These are phyloP conservation scores for Nothophaeocryptopus gaeumannii DNA, from an alignment of 2,329 filamentous ascomycete genomes.

Conservation along the genomic window DNA sequence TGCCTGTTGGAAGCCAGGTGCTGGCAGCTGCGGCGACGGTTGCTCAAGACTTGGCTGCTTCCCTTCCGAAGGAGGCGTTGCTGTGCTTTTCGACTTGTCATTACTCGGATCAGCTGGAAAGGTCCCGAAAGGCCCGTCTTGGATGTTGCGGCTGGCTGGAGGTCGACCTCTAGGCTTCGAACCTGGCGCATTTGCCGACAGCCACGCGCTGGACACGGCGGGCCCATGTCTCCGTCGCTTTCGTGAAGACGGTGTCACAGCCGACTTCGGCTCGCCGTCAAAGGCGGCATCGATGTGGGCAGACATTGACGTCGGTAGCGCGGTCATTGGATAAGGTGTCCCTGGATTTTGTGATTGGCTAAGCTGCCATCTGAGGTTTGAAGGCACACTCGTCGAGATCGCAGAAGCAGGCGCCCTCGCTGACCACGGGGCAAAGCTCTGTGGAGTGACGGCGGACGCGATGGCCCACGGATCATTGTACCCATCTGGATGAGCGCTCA, in stretches of 20 bases:
- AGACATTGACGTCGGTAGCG: constrained; percentile 59
- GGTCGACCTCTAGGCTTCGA: constrained; percentile 78
- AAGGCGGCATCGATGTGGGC: constrained; percentile 46
- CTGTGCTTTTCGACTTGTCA: constrained; percentile 18
- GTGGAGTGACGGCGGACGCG: constrained; percentile 38
- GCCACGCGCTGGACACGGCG: constrained; percentile 89
- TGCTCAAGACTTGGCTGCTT: constrained; percentile 12
- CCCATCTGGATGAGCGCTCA: constrained; percentile 55
- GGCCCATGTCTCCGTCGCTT: constrained; percentile 71
- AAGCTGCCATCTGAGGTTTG: constrained; percentile 37
- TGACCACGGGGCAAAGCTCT: constrained; percentile 36
- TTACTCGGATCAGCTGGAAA: constrained; percentile 60
- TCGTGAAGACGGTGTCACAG: constrained; percentile 61
- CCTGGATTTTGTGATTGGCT: constrained; percentile 25
- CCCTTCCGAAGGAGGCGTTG: constrained; percentile 11
- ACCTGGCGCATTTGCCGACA: constrained; percentile 59
- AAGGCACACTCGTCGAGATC: constrained; percentile 40
- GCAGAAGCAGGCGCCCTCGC: constrained; percentile 42
- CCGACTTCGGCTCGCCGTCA: constrained; percentile 64
- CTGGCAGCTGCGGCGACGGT: constrained; percentile 57
- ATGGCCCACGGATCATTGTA: constrained; percentile 53
- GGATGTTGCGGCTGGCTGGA: constrained; percentile 65
- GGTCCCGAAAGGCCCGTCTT: constrained; percentile 66
- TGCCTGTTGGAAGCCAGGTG: constrained; percentile 19
- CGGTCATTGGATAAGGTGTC: constrained; percentile 72